These are phyloP conservation scores for Chaetomium cochliodes DNA, from an alignment of 495 filamentous ascomycete genomes.

Conservation along the genomic window DNA sequence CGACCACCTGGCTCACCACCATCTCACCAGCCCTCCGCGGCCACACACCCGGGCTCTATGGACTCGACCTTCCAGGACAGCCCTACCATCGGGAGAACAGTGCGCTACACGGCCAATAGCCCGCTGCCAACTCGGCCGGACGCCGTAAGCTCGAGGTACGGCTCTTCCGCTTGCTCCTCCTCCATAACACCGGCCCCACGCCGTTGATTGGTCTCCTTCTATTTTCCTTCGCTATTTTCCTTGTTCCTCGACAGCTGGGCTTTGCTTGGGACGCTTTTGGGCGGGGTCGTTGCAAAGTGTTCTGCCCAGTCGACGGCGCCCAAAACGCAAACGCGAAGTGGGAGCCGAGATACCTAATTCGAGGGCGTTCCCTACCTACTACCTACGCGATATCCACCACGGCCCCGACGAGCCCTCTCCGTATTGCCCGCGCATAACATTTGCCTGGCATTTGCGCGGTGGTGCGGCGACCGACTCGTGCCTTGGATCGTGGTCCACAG, in stretches of 20 bases:
- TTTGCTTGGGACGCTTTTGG: constrained; percentile 13
- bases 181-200: background rate
- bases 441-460: constrained; percentile 30
- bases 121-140: constrained; percentile 29
- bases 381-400: background rate
- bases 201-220: constrained; percentile 13
- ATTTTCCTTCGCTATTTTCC: background rate
- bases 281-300: background rate
- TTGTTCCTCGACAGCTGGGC: constrained; percentile 7
- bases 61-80: constrained; percentile 39
- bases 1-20: constrained; percentile 37
- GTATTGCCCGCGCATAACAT: background rate
- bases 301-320: background rate
- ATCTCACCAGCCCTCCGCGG: constrained; percentile 31
- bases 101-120: constrained; percentile 32
- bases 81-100: constrained; percentile 40
- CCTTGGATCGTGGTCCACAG: constrained; percentile 35
- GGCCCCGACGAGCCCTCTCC: background rate
- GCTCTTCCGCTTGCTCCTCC: constrained; percentile 9
- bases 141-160: constrained; percentile 32
- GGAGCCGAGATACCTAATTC: constrained; percentile 2
- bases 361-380: background rate
- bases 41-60: constrained; percentile 30
- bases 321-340: background rate
- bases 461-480: constrained; percentile 30